Base-by-base conservation (phyloP, 192 early-diverging fungal genomes). In the Coemansia sp. region DNA sequence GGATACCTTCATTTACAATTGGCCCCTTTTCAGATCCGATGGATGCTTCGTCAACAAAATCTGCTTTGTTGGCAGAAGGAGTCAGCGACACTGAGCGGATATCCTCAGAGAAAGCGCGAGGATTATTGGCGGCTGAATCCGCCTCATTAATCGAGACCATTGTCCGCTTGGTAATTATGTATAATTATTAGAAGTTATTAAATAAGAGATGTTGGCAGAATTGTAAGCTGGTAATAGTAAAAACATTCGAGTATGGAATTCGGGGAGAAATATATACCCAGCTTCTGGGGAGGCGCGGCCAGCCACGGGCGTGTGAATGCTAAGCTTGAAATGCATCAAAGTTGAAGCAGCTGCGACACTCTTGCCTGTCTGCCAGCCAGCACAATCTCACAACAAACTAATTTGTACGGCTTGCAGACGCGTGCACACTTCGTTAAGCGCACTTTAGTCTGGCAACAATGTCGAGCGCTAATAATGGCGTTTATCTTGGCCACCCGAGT, bases 241-340 rank as follows among this genome's bases (percentile, higher is more conserved):
- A 41, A 15, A 45, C 11, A 45, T 15, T 4, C 2, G 14, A 45
- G 41, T 10, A n/a, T n/a, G 41, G 41, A n/a, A 45, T 45, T n/a
- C 48, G 2, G 19, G 5, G 5, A 3, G 48, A 49, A 49, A 49
- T 49, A 49, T 49, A 49, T n/a, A 49, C 48, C 41, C 39, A 41
- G 41, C 14, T n/a, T 45, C 41, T n/a, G 41, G 41, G 11, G 11
- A n/a, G 14, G 41, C 41, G 14, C 41, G 41, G 41, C 41, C 15
- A n/a, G 41, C 41, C 14, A 45, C 41, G n/a, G 29, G 55, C 55
- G 55, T 57, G 55, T 57, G 55, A 57, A 57, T 37, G 48, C 15
- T 17, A 21, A n/a, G 15, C 15, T n/a, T 21, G 48, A 19, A n/a
- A 21, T 7, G 19, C 15, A 49, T 48, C 47, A 48, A 19, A 48